A percentile compares a stretch with the other conserved stretches of the same genome.
Conservation (phyloP, 2,329 filamentous ascomycete species). For the Dactylellina leptospora region DNA sequence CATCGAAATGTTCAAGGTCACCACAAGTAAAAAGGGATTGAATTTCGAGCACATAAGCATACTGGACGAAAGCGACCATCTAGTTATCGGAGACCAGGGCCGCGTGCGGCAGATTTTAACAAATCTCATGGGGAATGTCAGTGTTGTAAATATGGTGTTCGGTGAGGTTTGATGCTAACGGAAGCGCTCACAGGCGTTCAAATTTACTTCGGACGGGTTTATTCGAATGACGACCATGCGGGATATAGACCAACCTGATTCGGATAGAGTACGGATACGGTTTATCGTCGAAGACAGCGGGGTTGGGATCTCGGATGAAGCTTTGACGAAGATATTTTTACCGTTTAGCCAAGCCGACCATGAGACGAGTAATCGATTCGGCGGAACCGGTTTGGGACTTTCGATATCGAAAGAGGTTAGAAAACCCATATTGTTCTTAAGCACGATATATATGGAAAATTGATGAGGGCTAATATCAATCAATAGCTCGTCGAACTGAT, state of each 20-base stretch:
- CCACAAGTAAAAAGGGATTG: constrained; percentile 46
- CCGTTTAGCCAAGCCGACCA: constrained; percentile 52
- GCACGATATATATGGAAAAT: neutral
- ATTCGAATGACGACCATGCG: constrained; percentile 51
- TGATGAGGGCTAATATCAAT: neutral
- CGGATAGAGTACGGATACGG: constrained; percentile 38
- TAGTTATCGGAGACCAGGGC: constrained; percentile 48
- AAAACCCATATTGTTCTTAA: no score
- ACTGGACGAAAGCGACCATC: constrained; percentile 40
- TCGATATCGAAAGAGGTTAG: constrained; percentile 52
- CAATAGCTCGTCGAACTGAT: constrained; percentile 46
- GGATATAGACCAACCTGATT: constrained; percentile 35
- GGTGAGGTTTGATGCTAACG: constrained; percentile 6
- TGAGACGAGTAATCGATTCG: constrained; percentile 41
- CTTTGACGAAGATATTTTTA: constrained; percentile 48
- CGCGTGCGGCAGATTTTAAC: constrained; percentile 51
- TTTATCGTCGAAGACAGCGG: constrained; percentile 52
- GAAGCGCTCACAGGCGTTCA: constrained; percentile 27
- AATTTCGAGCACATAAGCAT: constrained; percentile 50
- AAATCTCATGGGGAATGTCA: constrained; percentile 49
- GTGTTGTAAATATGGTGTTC: neutral
- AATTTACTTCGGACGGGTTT: constrained; percentile 50
- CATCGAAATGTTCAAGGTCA: constrained; percentile 49
- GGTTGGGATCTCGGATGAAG: constrained; percentile 48
- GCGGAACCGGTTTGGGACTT: constrained; percentile 43